Conservation (phyloP, 441 rosid species). For the Capsella rubella region DNA sequence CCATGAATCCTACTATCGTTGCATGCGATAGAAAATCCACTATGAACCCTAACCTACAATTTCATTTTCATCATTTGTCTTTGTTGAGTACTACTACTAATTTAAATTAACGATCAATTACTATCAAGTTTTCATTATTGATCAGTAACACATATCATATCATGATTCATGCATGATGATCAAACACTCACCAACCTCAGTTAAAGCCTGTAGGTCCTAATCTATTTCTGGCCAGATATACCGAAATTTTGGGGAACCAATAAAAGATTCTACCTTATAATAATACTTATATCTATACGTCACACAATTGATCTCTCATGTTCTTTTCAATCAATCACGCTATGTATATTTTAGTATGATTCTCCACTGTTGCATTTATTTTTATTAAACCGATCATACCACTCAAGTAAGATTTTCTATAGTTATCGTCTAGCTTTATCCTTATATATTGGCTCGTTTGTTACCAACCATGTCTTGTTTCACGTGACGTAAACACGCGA, state of each 20-base stretch:
- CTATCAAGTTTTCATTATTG: constrained; percentile 8
- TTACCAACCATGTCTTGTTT: constrained; percentile 6
- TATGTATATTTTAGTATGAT: not conserved
- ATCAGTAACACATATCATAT: no score
- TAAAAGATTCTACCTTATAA: not conserved
- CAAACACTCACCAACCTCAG: constrained; percentile 9
- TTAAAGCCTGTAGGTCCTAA: not conserved
- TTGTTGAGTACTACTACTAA: not conserved
- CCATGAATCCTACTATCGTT: constrained; percentile 97
- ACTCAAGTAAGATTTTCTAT: not conserved
- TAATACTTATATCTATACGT: constrained; percentile 1
- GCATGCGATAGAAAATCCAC: constrained; percentile 98
- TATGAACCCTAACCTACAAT: constrained; percentile 87
- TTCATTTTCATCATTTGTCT: not conserved
- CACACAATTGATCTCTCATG: not conserved
- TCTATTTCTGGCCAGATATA: constrained; percentile 1
- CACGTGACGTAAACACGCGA: constrained; percentile 16
- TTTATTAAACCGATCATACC: constrained; percentile 10
- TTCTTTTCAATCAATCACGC: not conserved
- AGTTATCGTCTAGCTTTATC: not conserved
- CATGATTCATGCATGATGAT: not conserved
- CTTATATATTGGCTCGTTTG: constrained; percentile 3
- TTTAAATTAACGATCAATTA: not conserved
- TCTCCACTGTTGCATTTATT: not conserved
- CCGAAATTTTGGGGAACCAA: not conserved